Percentiles rank a stretch among this genome's conserved stretches.
Conservation (phyloP, 257 asterid species). For the Ehretia macrophylla region DNA sequence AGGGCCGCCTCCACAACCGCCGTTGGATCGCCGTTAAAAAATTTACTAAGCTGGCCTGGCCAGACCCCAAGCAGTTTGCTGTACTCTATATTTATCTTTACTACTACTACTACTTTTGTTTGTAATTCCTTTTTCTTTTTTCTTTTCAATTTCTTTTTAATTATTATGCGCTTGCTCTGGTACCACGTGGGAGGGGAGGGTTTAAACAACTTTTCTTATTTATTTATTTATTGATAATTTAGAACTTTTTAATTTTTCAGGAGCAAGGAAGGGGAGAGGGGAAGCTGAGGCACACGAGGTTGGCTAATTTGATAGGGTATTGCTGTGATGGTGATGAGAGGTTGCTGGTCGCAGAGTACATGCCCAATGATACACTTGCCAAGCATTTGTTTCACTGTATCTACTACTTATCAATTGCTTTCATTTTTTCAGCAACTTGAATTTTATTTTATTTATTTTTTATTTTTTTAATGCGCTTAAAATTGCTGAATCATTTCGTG, state of each 20-base stretch:
- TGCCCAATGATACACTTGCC: conserved; percentile 70
- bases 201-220: too few species aligned
- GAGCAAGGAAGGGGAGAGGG: conserved; percentile 66
- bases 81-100: conserved; percentile 20
- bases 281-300: conserved; percentile 49
- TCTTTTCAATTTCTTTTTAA: neutral
- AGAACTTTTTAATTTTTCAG: conserved; percentile 17
- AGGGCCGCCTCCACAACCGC: conserved; percentile 57
- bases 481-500: too few species aligned
- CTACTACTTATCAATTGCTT: conserved; percentile 2
- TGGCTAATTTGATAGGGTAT: conserved; percentile 65
- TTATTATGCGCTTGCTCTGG: too few species aligned
- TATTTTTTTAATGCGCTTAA: too few species aligned
- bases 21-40: conserved; percentile 66
- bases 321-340: conserved; percentile 82
- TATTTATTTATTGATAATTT: neutral
- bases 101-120: neutral
- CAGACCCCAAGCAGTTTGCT: conserved; percentile 73
- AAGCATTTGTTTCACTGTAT: conserved; percentile 71
- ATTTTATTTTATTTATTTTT: too few species aligned
- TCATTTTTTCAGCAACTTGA: too few species aligned
- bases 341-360: conserved; percentile 62
- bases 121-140: neutral
- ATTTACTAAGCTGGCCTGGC: conserved; percentile 66
- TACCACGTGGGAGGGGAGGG: conserved; percentile 5